phyloP scores from a whole-genome alignment of 805 yeast species.

The Suhomyces pyralidae region DNA sequence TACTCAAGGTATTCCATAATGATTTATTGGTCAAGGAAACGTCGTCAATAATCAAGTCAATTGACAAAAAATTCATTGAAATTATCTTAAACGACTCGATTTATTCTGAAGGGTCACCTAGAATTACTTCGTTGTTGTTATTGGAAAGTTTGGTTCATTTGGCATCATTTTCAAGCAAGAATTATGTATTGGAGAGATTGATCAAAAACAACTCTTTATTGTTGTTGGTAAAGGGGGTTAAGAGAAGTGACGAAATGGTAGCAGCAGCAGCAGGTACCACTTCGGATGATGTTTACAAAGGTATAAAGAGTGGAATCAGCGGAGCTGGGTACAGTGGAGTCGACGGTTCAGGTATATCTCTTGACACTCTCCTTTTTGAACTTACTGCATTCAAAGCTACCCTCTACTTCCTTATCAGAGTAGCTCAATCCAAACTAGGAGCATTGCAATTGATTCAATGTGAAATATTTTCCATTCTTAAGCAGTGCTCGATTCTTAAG shows the following conservation, averaged over 20 bases:
- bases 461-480: conserved; percentile 64
- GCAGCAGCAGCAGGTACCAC: conserved; percentile 24
- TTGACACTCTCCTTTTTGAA: conserved; percentile 64
- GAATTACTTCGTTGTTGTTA: conserved; percentile 73
- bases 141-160: conserved; percentile 64
- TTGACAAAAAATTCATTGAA: conserved; percentile 58
- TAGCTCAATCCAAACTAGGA: conserved; percentile 75
- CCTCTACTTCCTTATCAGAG: conserved; percentile 62
- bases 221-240: conserved; percentile 62
- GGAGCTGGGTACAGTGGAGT: background rate
- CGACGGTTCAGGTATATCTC: conserved; percentile 29
- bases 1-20: conserved; percentile 48
- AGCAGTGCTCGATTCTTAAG: conserved; percentile 51
- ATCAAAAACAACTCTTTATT: conserved; percentile 64
- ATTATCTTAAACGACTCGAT: conserved; percentile 75
- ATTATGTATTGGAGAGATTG: conserved; percentile 58
- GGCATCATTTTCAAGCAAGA: conserved; percentile 45
- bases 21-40: conserved; percentile 45
- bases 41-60: conserved; percentile 53
- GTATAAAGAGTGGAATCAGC: background rate
- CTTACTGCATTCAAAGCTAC: conserved; percentile 73
- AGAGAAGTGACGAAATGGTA: conserved; percentile 65
- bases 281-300: conserved; percentile 9
- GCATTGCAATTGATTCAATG: conserved; percentile 73
- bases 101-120: conserved; percentile 70